A percentile compares a stretch with the other conserved stretches of the same genome.
Conservation (phyloP, 1,284 basidiomycete species). For the Paramarasmius palmivorus region DNA sequence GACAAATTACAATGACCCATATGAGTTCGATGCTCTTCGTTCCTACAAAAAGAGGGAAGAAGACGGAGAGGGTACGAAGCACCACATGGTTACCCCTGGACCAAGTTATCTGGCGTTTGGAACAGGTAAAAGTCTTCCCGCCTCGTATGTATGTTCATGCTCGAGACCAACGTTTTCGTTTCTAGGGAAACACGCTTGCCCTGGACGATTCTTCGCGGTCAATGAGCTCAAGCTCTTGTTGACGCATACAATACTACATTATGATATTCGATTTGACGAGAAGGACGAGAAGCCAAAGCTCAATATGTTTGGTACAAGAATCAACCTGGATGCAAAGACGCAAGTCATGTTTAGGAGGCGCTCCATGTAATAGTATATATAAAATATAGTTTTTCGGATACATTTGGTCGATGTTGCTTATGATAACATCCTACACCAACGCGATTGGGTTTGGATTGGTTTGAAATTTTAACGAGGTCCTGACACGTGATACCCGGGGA, state of each 20-base stretch:
- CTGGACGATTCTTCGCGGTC: constrained; percentile 1
- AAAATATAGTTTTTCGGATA: too few species aligned
- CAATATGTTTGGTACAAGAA: not conserved
- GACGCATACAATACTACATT: not conserved
- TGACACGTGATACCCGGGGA: too few species aligned
- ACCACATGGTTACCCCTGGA: constrained; percentile 28
- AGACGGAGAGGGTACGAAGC: constrained; percentile 10
- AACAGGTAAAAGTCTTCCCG: constrained; percentile 5
- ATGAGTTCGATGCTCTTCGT: constrained; percentile 28
- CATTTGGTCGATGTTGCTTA: too few species aligned
- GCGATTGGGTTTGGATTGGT: too few species aligned
- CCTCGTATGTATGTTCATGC: not conserved
- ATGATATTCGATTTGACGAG: not conserved
- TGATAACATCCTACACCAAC: too few species aligned
- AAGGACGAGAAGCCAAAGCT: not conserved
- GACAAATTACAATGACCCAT: constrained; percentile 22
- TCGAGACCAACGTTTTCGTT: not conserved
- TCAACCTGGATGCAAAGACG: not conserved
- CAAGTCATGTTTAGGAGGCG: constrained; percentile 1
- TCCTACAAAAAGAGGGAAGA: constrained; percentile 19
- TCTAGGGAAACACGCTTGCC: not conserved
- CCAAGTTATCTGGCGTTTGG: constrained; percentile 35
- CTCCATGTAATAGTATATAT: too few species aligned
- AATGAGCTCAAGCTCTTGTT: not conserved
- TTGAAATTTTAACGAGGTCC: too few species aligned